Evolutionary conservation across 1,284 basidiomycete species (phyloP).

Genomic region (Moesziomyces globuligerus): DNA sequence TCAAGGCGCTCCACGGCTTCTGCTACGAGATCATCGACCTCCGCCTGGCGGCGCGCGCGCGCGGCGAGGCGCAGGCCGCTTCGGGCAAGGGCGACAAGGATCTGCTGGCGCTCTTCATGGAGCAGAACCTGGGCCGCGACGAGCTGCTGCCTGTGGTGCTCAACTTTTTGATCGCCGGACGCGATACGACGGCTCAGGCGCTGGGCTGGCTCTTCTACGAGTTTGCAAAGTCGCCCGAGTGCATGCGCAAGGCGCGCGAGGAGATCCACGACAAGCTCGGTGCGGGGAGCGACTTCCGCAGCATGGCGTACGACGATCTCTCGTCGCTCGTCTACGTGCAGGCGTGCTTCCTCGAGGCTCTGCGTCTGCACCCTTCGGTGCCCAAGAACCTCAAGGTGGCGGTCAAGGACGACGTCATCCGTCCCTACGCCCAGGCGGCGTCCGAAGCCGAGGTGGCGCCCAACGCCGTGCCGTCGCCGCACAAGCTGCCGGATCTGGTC

Average conservation of each 20-base stretch:
- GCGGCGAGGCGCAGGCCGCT: slow-evolving; percentile 34
- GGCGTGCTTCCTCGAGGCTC: slow-evolving; percentile 54
- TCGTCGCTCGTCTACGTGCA: slow-evolving; percentile 43
- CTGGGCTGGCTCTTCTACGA: slow-evolving; percentile 58
- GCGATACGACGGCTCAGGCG: slow-evolving; percentile 58
- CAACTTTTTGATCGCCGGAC: slow-evolving; percentile 56
- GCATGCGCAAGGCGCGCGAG: slow-evolving; percentile 27
- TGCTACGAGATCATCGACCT: slow-evolving; percentile 52
- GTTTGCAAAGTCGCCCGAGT: slow-evolving; percentile 41
- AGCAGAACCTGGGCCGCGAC: slow-evolving; percentile 63
- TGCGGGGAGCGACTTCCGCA: slow-evolving; percentile 17
- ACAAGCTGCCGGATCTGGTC: slow-evolving; percentile 47
- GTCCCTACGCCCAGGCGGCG: slow-evolving; percentile 35
- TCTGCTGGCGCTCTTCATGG: slow-evolving; percentile 69
- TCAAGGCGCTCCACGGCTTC: slow-evolving; percentile 41
- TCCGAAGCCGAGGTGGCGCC: slow-evolving; percentile 32
- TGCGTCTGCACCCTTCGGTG: slow-evolving; percentile 59
- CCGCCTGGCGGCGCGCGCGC: slow-evolving; percentile 30
- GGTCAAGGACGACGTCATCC: slow-evolving; percentile 55
- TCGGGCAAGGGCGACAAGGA: slow-evolving; percentile 53
- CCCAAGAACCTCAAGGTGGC: slow-evolving; percentile 56
- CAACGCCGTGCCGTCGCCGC: slow-evolving; percentile 27
- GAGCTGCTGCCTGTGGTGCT: slow-evolving; percentile 62
- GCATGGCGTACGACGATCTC: slow-evolving; percentile 55
- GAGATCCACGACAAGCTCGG: slow-evolving; percentile 51